These are phyloP conservation scores for Fomes fomentarius DNA, from an alignment of 1,284 basidiomycete species.

Conservation along the genomic window DNA sequence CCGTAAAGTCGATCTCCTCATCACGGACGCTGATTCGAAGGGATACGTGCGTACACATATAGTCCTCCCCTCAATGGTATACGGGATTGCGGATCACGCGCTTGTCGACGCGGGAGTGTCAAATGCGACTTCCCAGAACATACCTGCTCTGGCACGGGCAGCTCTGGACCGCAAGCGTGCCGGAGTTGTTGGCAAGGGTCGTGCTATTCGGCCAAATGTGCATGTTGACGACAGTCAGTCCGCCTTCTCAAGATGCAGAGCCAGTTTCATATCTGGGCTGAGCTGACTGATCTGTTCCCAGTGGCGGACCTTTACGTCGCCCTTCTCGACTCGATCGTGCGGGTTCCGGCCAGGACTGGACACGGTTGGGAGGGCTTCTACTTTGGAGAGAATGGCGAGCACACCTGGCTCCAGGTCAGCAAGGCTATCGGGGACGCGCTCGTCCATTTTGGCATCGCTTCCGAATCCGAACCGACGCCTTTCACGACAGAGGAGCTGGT, in stretches of 20 bases:
- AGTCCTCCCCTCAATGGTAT: constrained; percentile 43
- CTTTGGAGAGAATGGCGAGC: constrained; percentile 47
- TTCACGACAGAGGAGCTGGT: constrained; percentile 33
- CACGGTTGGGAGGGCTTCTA: constrained; percentile 49
- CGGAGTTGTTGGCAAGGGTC: constrained; percentile 37
- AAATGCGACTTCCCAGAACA: constrained; percentile 39
- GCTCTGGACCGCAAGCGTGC: constrained; percentile 37
- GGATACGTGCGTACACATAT: constrained; percentile 43
- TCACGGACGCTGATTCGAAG: constrained; percentile 37
- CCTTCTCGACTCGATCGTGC: constrained; percentile 19
- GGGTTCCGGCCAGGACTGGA: constrained; percentile 15
- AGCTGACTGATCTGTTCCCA: too few relatives aligned
- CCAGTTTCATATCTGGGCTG: too few relatives aligned
- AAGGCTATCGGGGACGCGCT: constrained; percentile 39
- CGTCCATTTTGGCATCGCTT: constrained; percentile 27
- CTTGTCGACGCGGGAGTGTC: constrained; percentile 40
- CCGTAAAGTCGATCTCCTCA: constrained; percentile 34
- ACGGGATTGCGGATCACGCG: constrained; percentile 36
- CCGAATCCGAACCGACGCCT: constrained; percentile 27
- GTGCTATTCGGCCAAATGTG: constrained; percentile 34
- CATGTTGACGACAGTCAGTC: constrained; percentile 37
- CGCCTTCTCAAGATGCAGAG: too few relatives aligned
- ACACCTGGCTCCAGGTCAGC: constrained; percentile 36
- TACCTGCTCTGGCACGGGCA: constrained; percentile 37
- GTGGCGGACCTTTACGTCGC: constrained; percentile 25